Base-by-base conservation (phyloP, 2,329 filamentous ascomycete genomes). In the Penicillium expansum region DNA sequence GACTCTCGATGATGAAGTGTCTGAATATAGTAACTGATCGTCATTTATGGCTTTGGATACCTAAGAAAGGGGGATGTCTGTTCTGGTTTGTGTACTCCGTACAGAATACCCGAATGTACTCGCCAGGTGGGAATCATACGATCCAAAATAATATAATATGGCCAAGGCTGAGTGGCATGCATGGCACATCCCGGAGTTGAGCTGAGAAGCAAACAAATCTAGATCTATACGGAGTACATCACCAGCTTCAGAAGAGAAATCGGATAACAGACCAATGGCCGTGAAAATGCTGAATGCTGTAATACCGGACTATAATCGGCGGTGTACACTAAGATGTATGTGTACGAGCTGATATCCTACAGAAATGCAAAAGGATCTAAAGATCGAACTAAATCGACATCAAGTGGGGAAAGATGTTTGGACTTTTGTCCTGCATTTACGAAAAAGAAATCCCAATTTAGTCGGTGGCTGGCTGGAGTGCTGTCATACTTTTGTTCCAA, bases 21-120 rank as follows among this genome's bases (percentile, higher is more conserved):
- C 60, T 58, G 13, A 58, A 62, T 44, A 16, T 8, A 62, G 63
- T 45, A 64, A 65, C 14, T 47, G 64, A 65, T 63, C 61, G 57
- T 33, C 63, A 32, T 49, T 49, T 29, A 52, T 41, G 42, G 35
- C n/a, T n/a, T 44, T 43, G 6, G 4, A 53, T 39, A 43, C 16
- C 20, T 52, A 35, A 38, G 45, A 59, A 61, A 64, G 47, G 58
- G 48, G 60, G 60, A 7, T 4, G 30, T 47, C 1, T 24, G 20
- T 11, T 47, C 2, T n/a, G 30, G 14, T 2, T 29, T 11, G 16
- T 5, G 29, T 42, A 24, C 33, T 9, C 16, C 11, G 22, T 22
- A 33, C 8, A 4, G 20, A n/a, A n/a, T 47, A 22, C 30, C 9
- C 14, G 14, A 47, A 29, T 3, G 24, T 5, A 3, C 16, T 37